phyloP scores from a whole-genome alignment of 345 rosid species.

The Lepidium didymum region DNA sequence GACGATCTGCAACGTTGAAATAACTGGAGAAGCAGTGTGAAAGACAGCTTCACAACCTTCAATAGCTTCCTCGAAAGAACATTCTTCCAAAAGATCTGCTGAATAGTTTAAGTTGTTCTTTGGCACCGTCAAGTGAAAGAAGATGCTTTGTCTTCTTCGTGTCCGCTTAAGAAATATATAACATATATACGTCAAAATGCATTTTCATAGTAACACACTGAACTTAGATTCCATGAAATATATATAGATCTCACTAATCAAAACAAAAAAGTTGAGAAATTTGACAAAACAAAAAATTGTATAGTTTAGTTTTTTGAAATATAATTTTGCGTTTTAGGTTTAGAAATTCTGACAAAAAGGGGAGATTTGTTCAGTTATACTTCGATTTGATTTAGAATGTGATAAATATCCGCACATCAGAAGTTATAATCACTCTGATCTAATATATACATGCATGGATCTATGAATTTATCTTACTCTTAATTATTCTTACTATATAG shows the following conservation, averaged over 20 bases:
- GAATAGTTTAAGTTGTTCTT: conserved; percentile 27
- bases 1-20: conserved; percentile 20
- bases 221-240: neutral
- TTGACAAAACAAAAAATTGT: neutral
- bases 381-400: no score
- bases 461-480: no score
- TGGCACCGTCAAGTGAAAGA: conserved; percentile 22
- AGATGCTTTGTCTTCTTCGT: conserved; percentile 23
- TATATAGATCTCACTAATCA: neutral
- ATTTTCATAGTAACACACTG: neutral
- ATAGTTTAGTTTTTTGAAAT: neutral
- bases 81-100: neutral
- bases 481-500: no score
- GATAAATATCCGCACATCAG: no score
- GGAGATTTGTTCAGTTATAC: no score
- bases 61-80: conserved; percentile 32
- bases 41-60: conserved; percentile 54
- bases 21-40: conserved; percentile 48
- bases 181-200: neutral
- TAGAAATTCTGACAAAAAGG: neutral
- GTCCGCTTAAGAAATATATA: conserved; percentile 12
- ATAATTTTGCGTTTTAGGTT: neutral
- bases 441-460: no score
- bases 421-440: no score
- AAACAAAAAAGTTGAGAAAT: no score